phyloP scores from a whole-genome alignment of 345 rosid genomes.

The Stellera chamaejasme region DNA sequence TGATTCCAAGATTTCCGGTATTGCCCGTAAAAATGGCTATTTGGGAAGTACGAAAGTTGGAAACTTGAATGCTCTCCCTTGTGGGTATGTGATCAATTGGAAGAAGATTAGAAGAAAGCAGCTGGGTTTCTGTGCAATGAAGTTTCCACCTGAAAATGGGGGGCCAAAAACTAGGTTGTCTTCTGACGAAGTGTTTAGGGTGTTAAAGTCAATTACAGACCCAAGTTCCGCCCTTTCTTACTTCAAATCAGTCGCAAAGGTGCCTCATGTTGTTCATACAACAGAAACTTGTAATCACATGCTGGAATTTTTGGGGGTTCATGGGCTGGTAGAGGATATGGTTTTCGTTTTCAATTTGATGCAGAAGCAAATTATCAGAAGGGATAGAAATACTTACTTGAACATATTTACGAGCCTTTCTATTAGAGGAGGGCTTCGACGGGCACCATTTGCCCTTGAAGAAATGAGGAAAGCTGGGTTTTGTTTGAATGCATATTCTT shows the following conservation, averaged over 20 bases:
- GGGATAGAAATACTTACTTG: constrained; percentile 55
- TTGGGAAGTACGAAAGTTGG: constrained; percentile 21
- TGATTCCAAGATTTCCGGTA: constrained; percentile 14
- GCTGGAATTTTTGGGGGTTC: constrained; percentile 64
- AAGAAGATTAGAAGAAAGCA: constrained; percentile 28
- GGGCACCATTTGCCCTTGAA: constrained; percentile 42
- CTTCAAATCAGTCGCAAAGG: constrained; percentile 50
- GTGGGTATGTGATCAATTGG: constrained; percentile 25
- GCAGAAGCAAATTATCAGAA: constrained; percentile 65
- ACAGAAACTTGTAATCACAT: constrained; percentile 67
- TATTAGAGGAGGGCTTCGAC: constrained; percentile 58
- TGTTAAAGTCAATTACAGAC: constrained; percentile 44
- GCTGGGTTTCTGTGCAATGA: constrained; percentile 28
- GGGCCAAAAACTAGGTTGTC: constrained; percentile 25
- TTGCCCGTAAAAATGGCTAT: constrained; percentile 14
- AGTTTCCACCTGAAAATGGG: constrained; percentile 23
- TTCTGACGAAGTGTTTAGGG: constrained; percentile 38
- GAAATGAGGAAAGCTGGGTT: constrained; percentile 63
- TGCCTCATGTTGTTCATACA: constrained; percentile 42
- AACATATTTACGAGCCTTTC: constrained; percentile 48
- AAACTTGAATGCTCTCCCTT: constrained; percentile 21
- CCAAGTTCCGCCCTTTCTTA: constrained; percentile 47
- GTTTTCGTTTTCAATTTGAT: constrained; percentile 60
- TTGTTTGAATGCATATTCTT: constrained; percentile 63
- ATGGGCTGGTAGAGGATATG: constrained; percentile 61